Conservation (phyloP, 2,329 filamentous ascomycete species). For the Pseudogymnoascus sp. region DNA sequence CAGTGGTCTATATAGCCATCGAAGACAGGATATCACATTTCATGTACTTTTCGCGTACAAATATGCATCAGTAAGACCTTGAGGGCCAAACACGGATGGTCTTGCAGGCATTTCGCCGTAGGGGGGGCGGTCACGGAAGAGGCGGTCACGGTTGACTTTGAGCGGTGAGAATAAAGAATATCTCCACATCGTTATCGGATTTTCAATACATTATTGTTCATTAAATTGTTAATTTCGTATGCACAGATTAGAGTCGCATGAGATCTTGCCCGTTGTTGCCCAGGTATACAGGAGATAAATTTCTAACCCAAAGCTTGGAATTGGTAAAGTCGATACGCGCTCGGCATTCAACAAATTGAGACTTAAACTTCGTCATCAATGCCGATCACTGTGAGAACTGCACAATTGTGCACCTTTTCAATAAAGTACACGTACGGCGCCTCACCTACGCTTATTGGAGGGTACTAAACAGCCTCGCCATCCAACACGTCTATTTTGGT, state of each 20-base stretch:
- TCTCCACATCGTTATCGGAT: neutral
- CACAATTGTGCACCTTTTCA: neutral
- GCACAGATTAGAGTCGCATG: neutral
- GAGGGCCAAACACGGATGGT: neutral
- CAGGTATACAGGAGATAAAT: neutral
- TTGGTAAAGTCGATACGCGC: neutral
- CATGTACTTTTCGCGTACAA: neutral
- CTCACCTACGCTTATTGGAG: neutral
- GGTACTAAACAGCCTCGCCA: neutral
- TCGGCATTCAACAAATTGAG: neutral
- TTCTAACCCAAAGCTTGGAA: neutral
- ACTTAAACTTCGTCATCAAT: neutral
- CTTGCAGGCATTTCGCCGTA: neutral
- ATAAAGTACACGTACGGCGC: neutral
- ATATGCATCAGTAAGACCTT: neutral
- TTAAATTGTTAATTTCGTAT: neutral
- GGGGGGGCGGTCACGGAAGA: neutral
- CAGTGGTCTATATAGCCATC: constrained; percentile 1
- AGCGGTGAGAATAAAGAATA: neutral
- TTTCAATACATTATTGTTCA: neutral
- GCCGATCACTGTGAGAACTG: neutral
- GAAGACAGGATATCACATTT: neutral
- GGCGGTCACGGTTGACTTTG: neutral
- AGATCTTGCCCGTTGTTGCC: neutral
- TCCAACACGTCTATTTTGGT: neutral